Conservation (phyloP, 2,329 filamentous ascomycete genomes). For the Delphinella strobiligena region DNA sequence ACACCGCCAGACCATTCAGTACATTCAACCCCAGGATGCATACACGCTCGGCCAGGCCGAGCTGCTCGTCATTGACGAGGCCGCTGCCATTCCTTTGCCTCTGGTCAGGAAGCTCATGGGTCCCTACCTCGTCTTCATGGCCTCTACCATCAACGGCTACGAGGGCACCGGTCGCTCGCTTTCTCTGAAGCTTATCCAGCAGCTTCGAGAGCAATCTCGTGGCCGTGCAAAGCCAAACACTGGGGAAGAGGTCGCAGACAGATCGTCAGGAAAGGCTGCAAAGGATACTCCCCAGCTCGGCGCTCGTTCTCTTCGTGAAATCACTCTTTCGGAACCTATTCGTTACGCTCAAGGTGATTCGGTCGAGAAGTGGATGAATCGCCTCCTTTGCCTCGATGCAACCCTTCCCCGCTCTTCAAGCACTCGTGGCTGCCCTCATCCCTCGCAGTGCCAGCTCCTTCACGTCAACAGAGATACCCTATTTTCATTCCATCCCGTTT, state of each 20-base stretch:
- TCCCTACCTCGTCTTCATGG: constrained; percentile 97
- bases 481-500: constrained; percentile 95
- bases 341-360: constrained; percentile 82
- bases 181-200: constrained; percentile 92
- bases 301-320: constrained; percentile 77
- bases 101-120: constrained; percentile 90
- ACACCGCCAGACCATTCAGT: constrained; percentile 95
- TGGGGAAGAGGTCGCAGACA: constrained; percentile 58
- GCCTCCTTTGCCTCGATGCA: constrained; percentile 82
- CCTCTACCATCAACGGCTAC: constrained; percentile 97
- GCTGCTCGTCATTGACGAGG: constrained; percentile 91
- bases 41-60: constrained; percentile 93
- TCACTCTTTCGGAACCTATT: constrained; percentile 87
- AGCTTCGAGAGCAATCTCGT: constrained; percentile 84
- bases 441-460: constrained; percentile 79
- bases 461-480: constrained; percentile 94
- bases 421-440: constrained; percentile 74
- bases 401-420: constrained; percentile 70
- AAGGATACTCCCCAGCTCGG: constrained; percentile 52
- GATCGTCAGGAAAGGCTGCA: constrained; percentile 60
- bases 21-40: constrained; percentile 91
- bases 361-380: constrained; percentile 95
- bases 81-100: constrained; percentile 87
- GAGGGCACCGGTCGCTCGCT: constrained; percentile 92
- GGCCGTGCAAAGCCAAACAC: constrained; percentile 44